Evolutionary conservation across 768 basidiomycete species (phyloP).

Genomic region (Tulasnella sp.): DNA sequence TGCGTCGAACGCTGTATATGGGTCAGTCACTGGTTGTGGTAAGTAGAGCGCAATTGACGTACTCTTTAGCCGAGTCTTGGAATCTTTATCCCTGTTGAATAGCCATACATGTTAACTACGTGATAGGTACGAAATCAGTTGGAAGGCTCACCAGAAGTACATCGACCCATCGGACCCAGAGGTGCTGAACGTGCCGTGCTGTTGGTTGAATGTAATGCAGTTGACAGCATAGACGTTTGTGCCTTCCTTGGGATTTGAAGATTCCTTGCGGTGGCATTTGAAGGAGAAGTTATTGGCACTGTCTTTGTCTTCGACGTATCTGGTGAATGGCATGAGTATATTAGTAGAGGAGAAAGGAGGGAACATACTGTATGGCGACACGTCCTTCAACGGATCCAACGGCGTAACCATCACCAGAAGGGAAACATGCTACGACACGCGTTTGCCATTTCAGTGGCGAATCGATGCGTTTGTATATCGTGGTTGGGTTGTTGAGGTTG

Average conservation of each 20-base stretch:
- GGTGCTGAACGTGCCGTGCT: conserved; percentile 75
- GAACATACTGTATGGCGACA: conserved; percentile 91
- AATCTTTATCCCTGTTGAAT: conserved; percentile 62
- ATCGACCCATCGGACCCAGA: conserved; percentile 76
- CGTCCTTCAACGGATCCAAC: conserved; percentile 82
- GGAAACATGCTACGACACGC: conserved; percentile 72
- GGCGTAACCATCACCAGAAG: conserved; percentile 64
- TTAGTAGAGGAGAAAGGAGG: too few species aligned
- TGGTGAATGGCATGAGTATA: neutral
- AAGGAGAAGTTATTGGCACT: conserved; percentile 72
- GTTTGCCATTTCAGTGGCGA: conserved; percentile 95
- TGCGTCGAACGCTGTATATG: conserved; percentile 50
- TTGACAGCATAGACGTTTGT: conserved; percentile 73
- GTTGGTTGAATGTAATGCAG: conserved; percentile 73
- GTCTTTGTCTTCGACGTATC: conserved; percentile 13
- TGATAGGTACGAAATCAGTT: neutral
- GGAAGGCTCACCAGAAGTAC: conserved; percentile 52
- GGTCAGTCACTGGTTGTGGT: too few species aligned
- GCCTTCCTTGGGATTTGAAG: conserved; percentile 45
- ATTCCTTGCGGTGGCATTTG: conserved; percentile 63
- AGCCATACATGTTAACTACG: neutral
- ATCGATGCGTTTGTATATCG: conserved; percentile 60
- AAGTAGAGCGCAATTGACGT: too few species aligned
- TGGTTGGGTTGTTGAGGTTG: conserved; percentile 74
- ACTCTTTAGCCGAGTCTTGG: conserved; percentile 87